Evolutionary conservation across 768 basidiomycete species (phyloP), one percentile per base, ranked within the genome.

Genomic region (Hysterangium stoloniferum): DNA sequence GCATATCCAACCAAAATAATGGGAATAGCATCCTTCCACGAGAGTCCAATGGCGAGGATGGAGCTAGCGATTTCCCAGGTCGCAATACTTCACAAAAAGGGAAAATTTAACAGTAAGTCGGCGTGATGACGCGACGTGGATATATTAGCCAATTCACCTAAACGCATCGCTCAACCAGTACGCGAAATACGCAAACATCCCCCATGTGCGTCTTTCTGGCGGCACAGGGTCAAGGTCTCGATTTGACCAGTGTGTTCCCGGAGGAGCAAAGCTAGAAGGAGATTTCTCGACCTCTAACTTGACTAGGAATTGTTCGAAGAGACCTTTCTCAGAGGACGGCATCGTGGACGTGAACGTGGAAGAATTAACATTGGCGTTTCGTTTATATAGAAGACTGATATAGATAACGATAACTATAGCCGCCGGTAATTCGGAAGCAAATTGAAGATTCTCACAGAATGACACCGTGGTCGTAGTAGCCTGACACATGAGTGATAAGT

Each of bases 21-120:
- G 49, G n/a, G 29, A 38, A 38, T 36, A 11, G 28, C 6, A 52
- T 51, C 69, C 44, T 52, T 76, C 80, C 86, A 87, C 6, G 84
- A 84, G 36, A 88, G 68, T 0, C 86, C 86, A 32, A 82, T 66
- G 0, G 85, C 83, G 42, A 88, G 62, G 82, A 86, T 86, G 8
- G 83, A 82, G 48, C 80, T 75, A 1, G 82, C 83, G 17, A 86
- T 67, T 59, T 81, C 78, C 80, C 80, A 79, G 17, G 66, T 65
- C 1, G 72, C 70, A 28, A 56, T 53, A 45, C 58, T 45, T n/a
- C n/a, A n/a, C n/a, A n/a, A n/a, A n/a, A n/a, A n/a, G n/a, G n/a
- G n/a, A n/a, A 27, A 45, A 50, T 20, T 49, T 48, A 62, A 59
- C 50, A 44, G 56, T 62, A 24, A 19, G 22, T 48, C n/a, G 35